Conservation (phyloP, 1,284 basidiomycete genomes). For the Cystobasidiaceae sp. region DNA sequence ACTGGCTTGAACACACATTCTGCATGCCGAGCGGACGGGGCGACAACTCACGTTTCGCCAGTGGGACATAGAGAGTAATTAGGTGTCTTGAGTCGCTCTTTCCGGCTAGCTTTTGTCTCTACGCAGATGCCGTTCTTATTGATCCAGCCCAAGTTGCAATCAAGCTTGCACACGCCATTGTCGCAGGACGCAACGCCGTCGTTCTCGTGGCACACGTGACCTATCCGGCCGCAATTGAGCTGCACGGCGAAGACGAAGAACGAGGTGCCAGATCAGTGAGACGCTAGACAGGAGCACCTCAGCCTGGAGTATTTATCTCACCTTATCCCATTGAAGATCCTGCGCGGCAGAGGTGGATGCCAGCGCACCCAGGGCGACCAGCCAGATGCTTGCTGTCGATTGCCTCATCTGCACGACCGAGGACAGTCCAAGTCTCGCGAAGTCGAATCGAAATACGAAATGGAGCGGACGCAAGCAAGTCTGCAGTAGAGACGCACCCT, state of each 20-base stretch:
- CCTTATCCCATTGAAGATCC: no score
- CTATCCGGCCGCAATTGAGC: conserved; percentile 18
- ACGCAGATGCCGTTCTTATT: conserved; percentile 30
- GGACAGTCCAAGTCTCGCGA: no score
- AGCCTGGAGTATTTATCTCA: no score
- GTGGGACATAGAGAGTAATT: conserved; percentile 9
- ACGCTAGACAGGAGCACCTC: no score
- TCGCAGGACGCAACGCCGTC: conserved; percentile 21
- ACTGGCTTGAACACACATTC: neutral
- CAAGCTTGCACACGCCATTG: conserved; percentile 10
- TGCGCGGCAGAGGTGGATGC: no score
- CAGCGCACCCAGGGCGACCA: no score
- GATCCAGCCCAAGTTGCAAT: conserved; percentile 20
- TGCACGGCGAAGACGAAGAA: neutral
- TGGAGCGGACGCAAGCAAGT: no score
- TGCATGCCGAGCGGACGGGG: neutral
- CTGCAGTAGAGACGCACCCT: no score
- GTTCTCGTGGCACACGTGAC: conserved; percentile 28
- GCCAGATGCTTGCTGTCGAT: no score
- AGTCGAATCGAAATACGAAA: no score
- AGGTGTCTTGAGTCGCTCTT: conserved; percentile 13
- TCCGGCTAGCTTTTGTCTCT: conserved; percentile 23
- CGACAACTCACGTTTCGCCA: conserved; percentile 22
- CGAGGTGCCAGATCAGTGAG: neutral
- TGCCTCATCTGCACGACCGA: no score